Evolutionary conservation across 176 grass and related monocot genomes (phyloP), one percentile per base, ranked within the genome.

Genomic region (Elaeis guineensis): DNA sequence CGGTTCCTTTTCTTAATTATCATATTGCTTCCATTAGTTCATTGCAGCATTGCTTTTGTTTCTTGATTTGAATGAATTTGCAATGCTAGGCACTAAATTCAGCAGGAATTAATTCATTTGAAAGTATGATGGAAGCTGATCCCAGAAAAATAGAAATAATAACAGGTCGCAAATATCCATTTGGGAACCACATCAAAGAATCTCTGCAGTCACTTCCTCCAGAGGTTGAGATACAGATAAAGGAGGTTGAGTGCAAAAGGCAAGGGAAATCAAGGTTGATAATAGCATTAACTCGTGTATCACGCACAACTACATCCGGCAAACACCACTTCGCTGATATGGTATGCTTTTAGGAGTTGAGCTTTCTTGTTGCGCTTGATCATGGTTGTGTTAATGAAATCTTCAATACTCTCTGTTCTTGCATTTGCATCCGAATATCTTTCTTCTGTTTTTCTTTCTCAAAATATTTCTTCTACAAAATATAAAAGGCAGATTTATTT

Each of bases 101-200:
- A 75, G 75, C 72, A 67, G 80, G 91, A 72, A 84, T 95, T 81
- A 51, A 55, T 74, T 78, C 79, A 70, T 95, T 95, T 39, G 77
- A 87, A 59, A 82, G 65, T 54, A 72, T 90, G 58, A 78, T 62
- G 77, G 53, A 67, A 82, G 86, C 78, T 77, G 87, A 96, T 82
- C 79, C 92, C 59, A 90, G 92, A 82, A 96, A 90, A 80, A 82
- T 96, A 72, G 92, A 90, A 80, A 70, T 51, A 55, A 57, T 76
- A 69, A 96, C 91, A 50, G 86, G 86, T 49, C 83, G 83, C 28
- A 85, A 90, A 53, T 96, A 80, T 79, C 92, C 92, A 82, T 96
- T 90, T 62, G 87, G 86, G 22, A 85, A 96, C 73, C 81, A 80
- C 59, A 78, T 90, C 60, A 90, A 96, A 72, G 80, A 90, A 50